Evolutionary conservation across 768 basidiomycete genomes (phyloP).

Genomic region (Boletus fagicola): DNA sequence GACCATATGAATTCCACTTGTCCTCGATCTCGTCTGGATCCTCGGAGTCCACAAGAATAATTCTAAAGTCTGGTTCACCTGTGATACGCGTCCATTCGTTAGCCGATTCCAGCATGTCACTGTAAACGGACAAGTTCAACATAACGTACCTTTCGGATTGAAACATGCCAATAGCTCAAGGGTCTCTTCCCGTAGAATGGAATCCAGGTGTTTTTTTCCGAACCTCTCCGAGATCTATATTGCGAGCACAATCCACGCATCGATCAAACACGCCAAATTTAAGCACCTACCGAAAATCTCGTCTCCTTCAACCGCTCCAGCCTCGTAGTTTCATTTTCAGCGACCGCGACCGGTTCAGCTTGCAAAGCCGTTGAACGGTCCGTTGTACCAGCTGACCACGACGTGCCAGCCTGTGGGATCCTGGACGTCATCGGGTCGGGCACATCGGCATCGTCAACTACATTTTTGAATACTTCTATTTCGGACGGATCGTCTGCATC

Average conservation of each 20-base stretch:
- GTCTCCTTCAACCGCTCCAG: constrained; percentile 20
- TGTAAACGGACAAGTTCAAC: background rate
- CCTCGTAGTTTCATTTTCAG: constrained; percentile 12
- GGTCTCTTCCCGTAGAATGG: constrained; percentile 26
- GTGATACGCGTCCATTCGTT: background rate
- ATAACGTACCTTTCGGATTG: constrained; percentile 18
- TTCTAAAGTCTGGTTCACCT: constrained; percentile 17
- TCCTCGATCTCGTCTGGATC: constrained; percentile 6
- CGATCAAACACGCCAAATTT: background rate
- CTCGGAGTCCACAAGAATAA: constrained; percentile 21
- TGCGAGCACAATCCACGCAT: background rate
- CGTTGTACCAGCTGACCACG: background rate
- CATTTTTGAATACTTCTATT: constrained; percentile 14
- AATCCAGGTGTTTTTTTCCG: background rate
- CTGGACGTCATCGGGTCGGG: constrained; percentile 7
- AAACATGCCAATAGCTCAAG: constrained; percentile 24
- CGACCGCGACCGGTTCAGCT: background rate
- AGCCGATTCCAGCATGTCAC: background rate
- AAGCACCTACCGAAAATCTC: constrained; percentile 19
- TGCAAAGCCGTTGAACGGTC: background rate
- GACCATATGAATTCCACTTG: constrained; percentile 24
- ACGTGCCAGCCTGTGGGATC: constrained; percentile 11
- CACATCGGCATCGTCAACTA: background rate
- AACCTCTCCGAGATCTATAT: constrained; percentile 18
- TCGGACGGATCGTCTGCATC: constrained; percentile 25